Evolutionary conservation across 2,329 filamentous ascomycete species (phyloP).

Genomic region (Neodidymelliopsis sp.): DNA sequence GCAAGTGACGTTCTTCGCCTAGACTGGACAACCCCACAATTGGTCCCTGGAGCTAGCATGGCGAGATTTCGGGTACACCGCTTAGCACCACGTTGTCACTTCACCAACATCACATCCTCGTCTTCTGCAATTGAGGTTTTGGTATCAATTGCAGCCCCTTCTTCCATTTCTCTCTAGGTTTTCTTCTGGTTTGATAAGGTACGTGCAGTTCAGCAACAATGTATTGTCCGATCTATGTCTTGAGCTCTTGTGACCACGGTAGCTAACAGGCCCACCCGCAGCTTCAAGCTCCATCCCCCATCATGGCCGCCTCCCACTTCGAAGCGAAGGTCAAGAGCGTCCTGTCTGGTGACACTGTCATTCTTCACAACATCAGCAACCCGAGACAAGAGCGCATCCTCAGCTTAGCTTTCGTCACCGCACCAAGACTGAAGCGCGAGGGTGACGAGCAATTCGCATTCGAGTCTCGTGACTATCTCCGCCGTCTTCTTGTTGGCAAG

Average conservation of each 20-base stretch:
- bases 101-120: conserved; percentile 16
- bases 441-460: conserved; percentile 93
- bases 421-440: conserved; percentile 84
- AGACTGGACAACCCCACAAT: conserved; percentile 22
- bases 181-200: conserved; percentile 21
- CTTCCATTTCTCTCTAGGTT: conserved; percentile 10
- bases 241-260: conserved; percentile 20
- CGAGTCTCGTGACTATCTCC: conserved; percentile 91
- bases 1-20: conserved; percentile 25
- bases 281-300: conserved; percentile 21
- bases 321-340: conserved; percentile 81
- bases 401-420: conserved; percentile 90
- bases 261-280: conserved; percentile 11
- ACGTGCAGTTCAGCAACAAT: neutral
- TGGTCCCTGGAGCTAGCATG: conserved; percentile 23
- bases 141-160: conserved; percentile 26
- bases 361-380: conserved; percentile 83
- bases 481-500: conserved; percentile 84
- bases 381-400: conserved; percentile 83
- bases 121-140: conserved; percentile 19
- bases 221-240: neutral
- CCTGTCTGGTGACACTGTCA: conserved; percentile 89
- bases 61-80: conserved; percentile 20
- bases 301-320: conserved; percentile 43
- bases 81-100: conserved; percentile 23